Evolutionary conservation across 73 alveolate species (phyloP).

Genomic region (Tetrahymena elliotti): DNA sequence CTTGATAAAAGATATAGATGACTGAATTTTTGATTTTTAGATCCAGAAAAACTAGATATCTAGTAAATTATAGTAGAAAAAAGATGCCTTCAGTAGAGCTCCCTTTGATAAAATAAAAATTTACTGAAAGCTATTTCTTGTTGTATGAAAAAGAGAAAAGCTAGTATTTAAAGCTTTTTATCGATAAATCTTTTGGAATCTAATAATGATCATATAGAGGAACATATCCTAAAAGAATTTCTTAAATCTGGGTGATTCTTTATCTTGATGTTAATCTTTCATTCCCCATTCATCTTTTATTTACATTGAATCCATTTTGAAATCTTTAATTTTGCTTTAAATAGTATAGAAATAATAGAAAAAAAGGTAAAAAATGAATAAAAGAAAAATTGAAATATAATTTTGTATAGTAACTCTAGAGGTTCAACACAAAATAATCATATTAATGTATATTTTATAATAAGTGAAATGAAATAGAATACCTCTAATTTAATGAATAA

Average conservation of each 20-base stretch:
- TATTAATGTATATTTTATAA: too few species aligned
- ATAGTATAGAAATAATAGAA: not conserved
- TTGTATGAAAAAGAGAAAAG: not conserved
- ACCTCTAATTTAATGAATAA: not conserved
- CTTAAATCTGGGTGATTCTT: too few species aligned
- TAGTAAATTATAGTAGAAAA: too few species aligned
- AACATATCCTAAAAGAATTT: too few species aligned
- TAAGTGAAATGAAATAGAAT: not conserved
- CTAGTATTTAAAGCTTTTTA: not conserved
- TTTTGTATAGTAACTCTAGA: not conserved
- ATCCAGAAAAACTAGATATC: not conserved
- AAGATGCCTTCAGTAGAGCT: not conserved
- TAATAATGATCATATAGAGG: too few species aligned
- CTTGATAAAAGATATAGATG: not conserved
- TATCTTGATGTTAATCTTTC: too few species aligned
- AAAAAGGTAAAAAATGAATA: too few species aligned
- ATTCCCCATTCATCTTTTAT: too few species aligned
- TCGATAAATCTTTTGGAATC: too few species aligned
- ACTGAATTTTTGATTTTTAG: too few species aligned
- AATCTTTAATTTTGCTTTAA: not conserved
- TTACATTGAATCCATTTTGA: not conserved
- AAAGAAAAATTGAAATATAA: not conserved
- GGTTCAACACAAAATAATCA: too few species aligned
- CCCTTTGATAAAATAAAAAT: not conserved
- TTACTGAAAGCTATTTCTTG: not conserved